Conservation (phyloP, 257 asterid genomes). For the Solanum microdontum region DNA sequence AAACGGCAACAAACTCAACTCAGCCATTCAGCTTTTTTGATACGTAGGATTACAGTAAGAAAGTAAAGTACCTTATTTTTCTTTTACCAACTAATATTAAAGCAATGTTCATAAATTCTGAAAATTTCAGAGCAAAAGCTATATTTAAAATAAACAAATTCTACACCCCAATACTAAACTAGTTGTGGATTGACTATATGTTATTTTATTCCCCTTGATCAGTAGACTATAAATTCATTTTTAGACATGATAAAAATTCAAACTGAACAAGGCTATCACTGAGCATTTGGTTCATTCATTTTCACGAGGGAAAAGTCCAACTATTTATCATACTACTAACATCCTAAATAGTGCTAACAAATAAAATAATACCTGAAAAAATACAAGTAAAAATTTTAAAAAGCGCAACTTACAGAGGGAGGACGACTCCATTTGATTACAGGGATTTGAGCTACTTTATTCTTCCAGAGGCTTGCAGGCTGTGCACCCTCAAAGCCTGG, state of each 20-base stretch:
- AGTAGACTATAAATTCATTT: not conserved
- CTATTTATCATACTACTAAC: not conserved
- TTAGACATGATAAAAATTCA: not conserved
- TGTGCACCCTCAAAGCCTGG: constrained; percentile 77
- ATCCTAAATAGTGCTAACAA: not conserved
- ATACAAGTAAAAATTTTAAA: not conserved
- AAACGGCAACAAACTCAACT: not conserved
- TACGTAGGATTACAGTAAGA: not conserved
- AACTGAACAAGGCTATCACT: not conserved
- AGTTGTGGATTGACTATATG: not conserved
- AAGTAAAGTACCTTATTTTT: not conserved
- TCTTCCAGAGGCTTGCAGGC: constrained; percentile 39
- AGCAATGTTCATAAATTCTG: not conserved
- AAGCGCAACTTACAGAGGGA: constrained; percentile 42
- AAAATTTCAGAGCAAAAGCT: not conserved
- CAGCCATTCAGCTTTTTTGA: not conserved
- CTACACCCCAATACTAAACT: not conserved
- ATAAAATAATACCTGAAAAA: not conserved
- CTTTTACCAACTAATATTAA: not conserved
- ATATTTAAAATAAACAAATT: not conserved
- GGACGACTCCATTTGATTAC: constrained; percentile 66
- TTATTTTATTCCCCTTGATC: not conserved
- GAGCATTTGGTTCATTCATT: not conserved
- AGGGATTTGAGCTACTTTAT: constrained; percentile 57
- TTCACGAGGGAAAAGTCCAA: not conserved